Evolutionary conservation across 2,329 filamentous ascomycete species (phyloP).

Genomic region (Kalmusia sp.): DNA sequence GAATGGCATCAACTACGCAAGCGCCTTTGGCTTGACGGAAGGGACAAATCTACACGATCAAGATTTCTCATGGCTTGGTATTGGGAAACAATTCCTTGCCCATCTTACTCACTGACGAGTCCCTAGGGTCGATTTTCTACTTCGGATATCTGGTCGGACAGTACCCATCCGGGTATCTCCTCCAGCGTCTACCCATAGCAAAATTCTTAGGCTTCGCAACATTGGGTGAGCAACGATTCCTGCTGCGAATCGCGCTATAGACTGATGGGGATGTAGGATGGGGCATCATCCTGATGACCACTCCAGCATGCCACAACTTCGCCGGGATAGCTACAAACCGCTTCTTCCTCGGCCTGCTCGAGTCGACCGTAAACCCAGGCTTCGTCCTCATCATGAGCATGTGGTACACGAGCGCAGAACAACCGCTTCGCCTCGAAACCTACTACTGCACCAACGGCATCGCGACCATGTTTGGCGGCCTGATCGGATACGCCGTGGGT

Average conservation of each 20-base stretch:
- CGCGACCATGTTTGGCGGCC: conserved; percentile 67
- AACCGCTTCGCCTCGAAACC: conserved; percentile 60
- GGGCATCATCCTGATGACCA: conserved; percentile 52
- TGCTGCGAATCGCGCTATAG: neutral
- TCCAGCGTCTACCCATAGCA: conserved; percentile 55
- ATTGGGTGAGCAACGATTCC: conserved; percentile 29
- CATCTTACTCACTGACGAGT: neutral
- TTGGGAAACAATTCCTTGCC: neutral
- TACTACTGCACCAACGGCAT: conserved; percentile 68
- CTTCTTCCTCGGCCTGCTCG: conserved; percentile 46
- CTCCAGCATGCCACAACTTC: conserved; percentile 50
- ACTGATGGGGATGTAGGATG: conserved; percentile 32
- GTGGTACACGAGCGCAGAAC: conserved; percentile 54
- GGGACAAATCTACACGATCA: conserved; percentile 52
- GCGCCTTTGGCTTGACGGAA: conserved; percentile 56
- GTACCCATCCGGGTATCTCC: conserved; percentile 52
- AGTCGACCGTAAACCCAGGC: conserved; percentile 46
- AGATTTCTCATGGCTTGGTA: conserved; percentile 27
- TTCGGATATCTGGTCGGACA: conserved; percentile 58
- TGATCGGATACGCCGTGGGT: conserved; percentile 66
- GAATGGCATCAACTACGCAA: conserved; percentile 60
- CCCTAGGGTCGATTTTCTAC: conserved; percentile 55
- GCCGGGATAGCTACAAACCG: conserved; percentile 46
- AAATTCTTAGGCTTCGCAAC: conserved; percentile 54
- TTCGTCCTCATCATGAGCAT: conserved; percentile 47